A percentile compares a stretch with the other conserved stretches of the same genome.
phyloP scores from a whole-genome alignment of 2,329 filamentous ascomycete species.

The Erysiphe pisi region DNA sequence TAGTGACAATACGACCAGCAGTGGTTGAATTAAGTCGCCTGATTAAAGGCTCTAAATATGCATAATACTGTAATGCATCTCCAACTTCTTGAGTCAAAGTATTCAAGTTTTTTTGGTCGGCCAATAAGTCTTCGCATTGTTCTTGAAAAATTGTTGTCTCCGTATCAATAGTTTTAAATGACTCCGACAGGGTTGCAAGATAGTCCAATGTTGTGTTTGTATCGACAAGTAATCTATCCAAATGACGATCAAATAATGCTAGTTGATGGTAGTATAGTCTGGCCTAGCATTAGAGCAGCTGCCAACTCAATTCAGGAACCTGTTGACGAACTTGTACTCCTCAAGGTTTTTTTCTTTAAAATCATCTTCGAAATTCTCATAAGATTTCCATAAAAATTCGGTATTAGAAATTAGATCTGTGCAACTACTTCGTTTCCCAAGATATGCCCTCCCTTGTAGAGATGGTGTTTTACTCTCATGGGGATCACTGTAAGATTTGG shows the following conservation, averaged over 20 bases:
- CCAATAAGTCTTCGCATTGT: conserved; percentile 78
- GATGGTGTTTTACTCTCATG: conserved; percentile 53
- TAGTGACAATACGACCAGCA: conserved; percentile 72
- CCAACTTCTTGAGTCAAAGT: conserved; percentile 73
- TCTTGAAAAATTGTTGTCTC: conserved; percentile 90
- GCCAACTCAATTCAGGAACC: not conserved
- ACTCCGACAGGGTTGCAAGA: conserved; percentile 67
- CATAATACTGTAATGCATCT: conserved; percentile 86
- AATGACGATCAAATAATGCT: conserved; percentile 65
- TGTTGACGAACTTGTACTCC: conserved; percentile 62
- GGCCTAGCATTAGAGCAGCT: conserved; percentile 28
- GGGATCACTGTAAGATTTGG: conserved; percentile 70
- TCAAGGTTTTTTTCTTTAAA: conserved; percentile 73
- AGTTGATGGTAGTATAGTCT: conserved; percentile 74
- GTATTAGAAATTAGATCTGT: conserved; percentile 30
- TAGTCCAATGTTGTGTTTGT: conserved; percentile 65
- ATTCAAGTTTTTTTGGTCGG: conserved; percentile 69
- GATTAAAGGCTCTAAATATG: conserved; percentile 83
- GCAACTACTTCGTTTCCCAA: conserved; percentile 31
- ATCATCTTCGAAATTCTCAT: conserved; percentile 50
- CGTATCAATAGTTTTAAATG: conserved; percentile 75
- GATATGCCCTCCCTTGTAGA: conserved; percentile 43
- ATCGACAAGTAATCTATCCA: conserved; percentile 66
- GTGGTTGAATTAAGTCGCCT: conserved; percentile 84
- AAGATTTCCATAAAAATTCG: conserved; percentile 34